These are phyloP conservation scores for Corylus heterophylla DNA, from an alignment of 306 rosid species.

Conservation along the genomic window DNA sequence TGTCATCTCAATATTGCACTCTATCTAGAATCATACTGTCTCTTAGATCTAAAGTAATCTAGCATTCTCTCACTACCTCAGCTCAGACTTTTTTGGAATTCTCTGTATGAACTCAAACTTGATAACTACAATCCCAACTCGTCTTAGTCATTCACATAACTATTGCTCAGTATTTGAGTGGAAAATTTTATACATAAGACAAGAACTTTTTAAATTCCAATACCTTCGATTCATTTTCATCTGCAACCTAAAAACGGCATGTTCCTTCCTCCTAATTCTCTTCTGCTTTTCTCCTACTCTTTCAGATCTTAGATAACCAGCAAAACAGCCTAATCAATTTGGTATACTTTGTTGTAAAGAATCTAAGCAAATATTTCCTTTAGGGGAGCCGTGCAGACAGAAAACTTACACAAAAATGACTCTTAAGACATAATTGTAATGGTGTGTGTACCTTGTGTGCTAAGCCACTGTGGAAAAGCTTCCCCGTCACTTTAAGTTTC, in stretches of 20 bases:
- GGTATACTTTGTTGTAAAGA: not conserved
- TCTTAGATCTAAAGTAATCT: not conserved
- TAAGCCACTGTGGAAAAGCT: conserved; percentile 91
- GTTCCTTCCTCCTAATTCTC: not conserved
- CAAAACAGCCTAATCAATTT: not conserved
- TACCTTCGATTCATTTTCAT: not conserved
- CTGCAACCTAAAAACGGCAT: not conserved
- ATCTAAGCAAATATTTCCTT: not conserved
- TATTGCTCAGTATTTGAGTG: not conserved
- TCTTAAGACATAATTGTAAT: not conserved
- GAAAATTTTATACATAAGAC: not conserved
- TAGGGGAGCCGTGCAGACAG: not conserved
- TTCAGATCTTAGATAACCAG: conserved; percentile 16
- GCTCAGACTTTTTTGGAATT: not conserved
- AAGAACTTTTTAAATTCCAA: not conserved
- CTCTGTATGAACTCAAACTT: not conserved
- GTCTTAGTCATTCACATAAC: not conserved
- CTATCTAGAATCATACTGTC: not conserved
- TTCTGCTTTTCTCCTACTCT: not conserved
- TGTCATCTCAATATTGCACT: not conserved
- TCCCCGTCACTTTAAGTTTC: conserved; percentile 79
- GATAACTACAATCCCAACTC: not conserved
- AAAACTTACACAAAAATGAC: not conserved
- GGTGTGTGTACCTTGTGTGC: conserved; percentile 63
- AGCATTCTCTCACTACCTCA: not conserved